These are phyloP conservation scores for Ceratobasidium sp. DNA, from an alignment of 1,284 basidiomycete species.

Conservation along the genomic window DNA sequence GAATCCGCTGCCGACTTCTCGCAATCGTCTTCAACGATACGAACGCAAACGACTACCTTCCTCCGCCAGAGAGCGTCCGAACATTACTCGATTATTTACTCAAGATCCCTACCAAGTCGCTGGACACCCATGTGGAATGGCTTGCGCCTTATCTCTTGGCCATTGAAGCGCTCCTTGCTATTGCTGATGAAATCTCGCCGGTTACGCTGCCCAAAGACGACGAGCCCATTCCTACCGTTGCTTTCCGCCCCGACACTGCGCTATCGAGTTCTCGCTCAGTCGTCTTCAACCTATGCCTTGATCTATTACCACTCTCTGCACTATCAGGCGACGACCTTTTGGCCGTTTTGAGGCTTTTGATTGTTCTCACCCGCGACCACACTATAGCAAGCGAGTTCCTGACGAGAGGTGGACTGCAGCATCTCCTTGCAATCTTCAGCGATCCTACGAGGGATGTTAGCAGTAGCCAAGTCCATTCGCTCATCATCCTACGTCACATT, in stretches of 20 bases:
- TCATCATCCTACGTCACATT: constrained; percentile 89
- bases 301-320: constrained; percentile 69
- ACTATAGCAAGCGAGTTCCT: constrained; percentile 69
- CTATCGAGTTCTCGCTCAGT: constrained; percentile 68
- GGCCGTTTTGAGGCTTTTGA: constrained; percentile 80
- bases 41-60: constrained; percentile 55
- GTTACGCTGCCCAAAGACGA: constrained; percentile 74
- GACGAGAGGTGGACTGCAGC: constrained; percentile 68
- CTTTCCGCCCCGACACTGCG: constrained; percentile 63
- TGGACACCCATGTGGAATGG: constrained; percentile 74
- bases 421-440: constrained; percentile 72
- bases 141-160: constrained; percentile 83
- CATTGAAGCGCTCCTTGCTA: constrained; percentile 80
- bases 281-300: constrained; percentile 78
- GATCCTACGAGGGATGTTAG: constrained; percentile 60
- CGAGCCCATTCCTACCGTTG: constrained; percentile 57
- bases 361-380: constrained; percentile 81
- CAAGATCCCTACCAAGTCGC: constrained; percentile 50
- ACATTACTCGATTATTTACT: constrained; percentile 50
- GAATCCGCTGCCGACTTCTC: constrained; percentile 85
- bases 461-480: constrained; percentile 84
- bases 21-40: constrained; percentile 83
- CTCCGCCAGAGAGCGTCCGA: constrained; percentile 51
- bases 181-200: constrained; percentile 74
- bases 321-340: constrained; percentile 82